Evolutionary conservation across 371 early-diverging fungal genomes (phyloP), one percentile per base, ranked within the genome.

Genomic region (Apophysomyces ossiformis): DNA sequence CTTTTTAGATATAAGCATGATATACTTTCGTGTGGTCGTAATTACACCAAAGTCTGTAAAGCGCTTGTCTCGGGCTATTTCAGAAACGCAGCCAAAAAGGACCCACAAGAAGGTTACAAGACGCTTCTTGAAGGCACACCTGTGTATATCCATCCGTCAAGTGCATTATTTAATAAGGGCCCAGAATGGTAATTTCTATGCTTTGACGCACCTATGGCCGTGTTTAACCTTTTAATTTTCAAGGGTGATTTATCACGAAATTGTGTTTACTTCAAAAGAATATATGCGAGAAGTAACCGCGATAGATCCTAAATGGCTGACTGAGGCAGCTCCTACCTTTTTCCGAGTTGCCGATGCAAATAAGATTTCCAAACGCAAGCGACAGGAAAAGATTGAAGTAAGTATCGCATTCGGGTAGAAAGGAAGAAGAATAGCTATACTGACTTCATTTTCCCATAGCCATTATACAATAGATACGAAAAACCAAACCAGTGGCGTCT

Each of bases 241-340:
- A 62, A 88, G 88, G 96, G 94, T 99, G 16, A 93, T 99, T 66
- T 99, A 99, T 82, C 95, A 98, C 74, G 96, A 96, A 83, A 85
- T 99, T 66, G 96, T 98, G 35, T 85, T 97, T 84, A 98, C 98
- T 44, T 94, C 95, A 7, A 96, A 95, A 78, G 99, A 99, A 81
- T 99, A 98, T 72, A 98, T 99, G 96, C 91, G 96, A 59, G 95
- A 96, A 79, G 95, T 96, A 4, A 92, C 96, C 12, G 93, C 96
- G 2, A 93, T 99, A 62, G 97, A 97, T 70, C 95, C 96, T 5
- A 95, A 96, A 69, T 99, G 99, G 99, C 83, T 99, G 45, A 91
- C 95, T 11, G 99, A 99, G 76, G 94, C 93, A 6, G 98, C 98
- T 4, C 99, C 99, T 36, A 96, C 93, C 7, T 98, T 96, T 85